Percentiles rank a stretch among this genome's conserved stretches.
Evolutionary conservation across 495 filamentous ascomycete genomes (phyloP).

Genomic region (Hypoxylon trugodes): DNA sequence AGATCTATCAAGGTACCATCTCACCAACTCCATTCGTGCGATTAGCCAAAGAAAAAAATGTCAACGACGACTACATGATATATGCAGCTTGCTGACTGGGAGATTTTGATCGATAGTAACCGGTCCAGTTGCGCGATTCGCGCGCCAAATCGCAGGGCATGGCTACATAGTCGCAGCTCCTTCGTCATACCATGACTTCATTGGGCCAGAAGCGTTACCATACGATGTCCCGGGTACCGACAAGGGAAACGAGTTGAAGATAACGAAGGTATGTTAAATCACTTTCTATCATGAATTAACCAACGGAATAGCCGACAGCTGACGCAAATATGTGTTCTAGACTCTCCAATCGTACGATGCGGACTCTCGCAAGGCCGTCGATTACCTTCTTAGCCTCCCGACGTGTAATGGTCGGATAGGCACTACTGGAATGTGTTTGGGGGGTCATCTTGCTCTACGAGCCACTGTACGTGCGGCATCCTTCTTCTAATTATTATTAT

Average conservation of each 20-base stretch:
- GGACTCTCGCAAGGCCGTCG: conserved; percentile 78
- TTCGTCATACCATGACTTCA: conserved; percentile 93
- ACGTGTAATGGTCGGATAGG: conserved; percentile 90
- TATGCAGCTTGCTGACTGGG: conserved; percentile 28
- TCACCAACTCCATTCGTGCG: too few species aligned
- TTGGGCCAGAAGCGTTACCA: conserved; percentile 79
- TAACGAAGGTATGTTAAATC: conserved; percentile 71
- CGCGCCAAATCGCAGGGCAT: conserved; percentile 89
- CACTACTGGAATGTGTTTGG: conserved; percentile 93
- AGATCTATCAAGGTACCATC: conserved; percentile 89
- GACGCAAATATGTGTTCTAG: conserved; percentile 47
- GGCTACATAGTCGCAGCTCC: conserved; percentile 94
- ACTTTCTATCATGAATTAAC: background rate
- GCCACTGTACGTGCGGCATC: conserved; percentile 63
- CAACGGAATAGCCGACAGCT: conserved; percentile 14
- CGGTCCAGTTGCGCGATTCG: conserved; percentile 89
- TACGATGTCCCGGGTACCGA: conserved; percentile 93
- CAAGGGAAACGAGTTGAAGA: conserved; percentile 84
- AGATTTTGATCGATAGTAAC: conserved; percentile 73
- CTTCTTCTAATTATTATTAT: background rate
- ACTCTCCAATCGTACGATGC: conserved; percentile 89
- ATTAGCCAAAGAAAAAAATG: too few species aligned
- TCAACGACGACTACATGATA: conserved; percentile 5
- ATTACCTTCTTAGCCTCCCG: conserved; percentile 73
- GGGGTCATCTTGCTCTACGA: conserved; percentile 87